Conservation (phyloP, 345 rosid genomes). For the Trapa bicornis region DNA sequence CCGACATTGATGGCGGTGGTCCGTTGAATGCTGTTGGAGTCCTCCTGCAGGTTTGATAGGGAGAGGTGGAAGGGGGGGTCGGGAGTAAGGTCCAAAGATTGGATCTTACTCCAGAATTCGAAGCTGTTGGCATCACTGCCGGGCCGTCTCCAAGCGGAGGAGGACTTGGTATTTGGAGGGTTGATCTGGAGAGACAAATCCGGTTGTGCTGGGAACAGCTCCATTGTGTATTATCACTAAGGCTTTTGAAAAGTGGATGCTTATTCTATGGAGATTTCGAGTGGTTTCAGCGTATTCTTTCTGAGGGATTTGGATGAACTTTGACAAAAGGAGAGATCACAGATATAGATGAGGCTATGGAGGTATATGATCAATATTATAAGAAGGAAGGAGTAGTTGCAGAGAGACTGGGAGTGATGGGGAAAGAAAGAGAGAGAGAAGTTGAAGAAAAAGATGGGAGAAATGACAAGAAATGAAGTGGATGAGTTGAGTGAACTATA, state of each 20-base stretch:
- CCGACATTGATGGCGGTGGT: no score
- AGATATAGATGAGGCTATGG: neutral
- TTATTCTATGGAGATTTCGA: neutral
- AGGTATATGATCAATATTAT: slow-evolving; percentile 14
- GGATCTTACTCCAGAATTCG: slow-evolving; percentile 29
- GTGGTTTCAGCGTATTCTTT: neutral
- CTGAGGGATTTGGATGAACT: neutral
- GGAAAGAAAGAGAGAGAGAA: neutral
- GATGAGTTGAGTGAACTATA: slow-evolving; percentile 58
- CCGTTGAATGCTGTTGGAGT: neutral
- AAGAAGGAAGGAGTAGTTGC: slow-evolving; percentile 21
- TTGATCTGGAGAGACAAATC: slow-evolving; percentile 25
- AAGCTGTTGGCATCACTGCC: slow-evolving; percentile 32
- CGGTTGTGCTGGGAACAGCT: slow-evolving; percentile 51
- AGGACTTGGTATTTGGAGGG: slow-evolving; percentile 56
- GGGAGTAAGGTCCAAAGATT: neutral
- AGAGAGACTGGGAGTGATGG: slow-evolving; percentile 19
- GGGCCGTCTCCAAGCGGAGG: slow-evolving; percentile 47
- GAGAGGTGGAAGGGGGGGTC: neutral
- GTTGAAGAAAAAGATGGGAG: slow-evolving; percentile 14
- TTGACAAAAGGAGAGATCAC: neutral
- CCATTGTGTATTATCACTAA: slow-evolving; percentile 22
- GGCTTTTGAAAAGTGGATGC: neutral
- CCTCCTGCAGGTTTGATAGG: neutral
- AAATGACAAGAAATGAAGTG: slow-evolving; percentile 43